Base-by-base conservation (phyloP, 2,329 filamentous ascomycete genomes). In the Botryotinia narcissicola region DNA sequence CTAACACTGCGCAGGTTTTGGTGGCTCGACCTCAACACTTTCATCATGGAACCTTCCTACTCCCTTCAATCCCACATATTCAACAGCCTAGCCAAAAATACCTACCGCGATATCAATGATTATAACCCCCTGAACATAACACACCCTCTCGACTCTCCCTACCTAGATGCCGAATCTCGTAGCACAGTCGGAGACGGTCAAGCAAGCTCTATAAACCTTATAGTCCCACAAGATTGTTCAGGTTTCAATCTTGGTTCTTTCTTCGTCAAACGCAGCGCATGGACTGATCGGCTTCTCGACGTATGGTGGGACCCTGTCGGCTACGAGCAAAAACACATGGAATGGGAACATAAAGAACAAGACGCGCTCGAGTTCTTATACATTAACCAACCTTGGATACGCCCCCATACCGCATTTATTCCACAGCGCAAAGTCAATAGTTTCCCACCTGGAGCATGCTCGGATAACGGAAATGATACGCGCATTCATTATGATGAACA, bases 261-360 rank as follows among this genome's bases (percentile, higher is more conserved):
- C 86, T 96, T 99, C 82, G 85, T 98, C 62, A 90, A 91, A 68
- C 90, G 96, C 75, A 93, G 93, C 79, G 86, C 90, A 40, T 99
- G 95, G 93, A 93, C 95, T 0, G 95, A 98, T 79, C 91, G 94
- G 7, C 85, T 99, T 29, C 88, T 99, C 51, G 96, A 99, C 80
- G 88, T 97, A 70, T 99, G 96, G 96, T 99, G 96, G 96, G 96
- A 99, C 80, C 96, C 96, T 0, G 95, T 98, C 44, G 90, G 92
- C 73, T 99, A 99, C 82, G 96, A 99, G 84, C 96, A 99, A 84
- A 97, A 94, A 81, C 96, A 99, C 82, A 98, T 98, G 95, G 89
- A 96, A 75, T 99, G 96, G 96, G 95, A 96, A 80, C 96, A 99
- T 86, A 98, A 98, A 82, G 96, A 99, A 82, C 96, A 99, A 83